Evolutionary conservation across 2,329 filamentous ascomycete species (phyloP).

Genomic region (Colletotrichum spaethianum): DNA sequence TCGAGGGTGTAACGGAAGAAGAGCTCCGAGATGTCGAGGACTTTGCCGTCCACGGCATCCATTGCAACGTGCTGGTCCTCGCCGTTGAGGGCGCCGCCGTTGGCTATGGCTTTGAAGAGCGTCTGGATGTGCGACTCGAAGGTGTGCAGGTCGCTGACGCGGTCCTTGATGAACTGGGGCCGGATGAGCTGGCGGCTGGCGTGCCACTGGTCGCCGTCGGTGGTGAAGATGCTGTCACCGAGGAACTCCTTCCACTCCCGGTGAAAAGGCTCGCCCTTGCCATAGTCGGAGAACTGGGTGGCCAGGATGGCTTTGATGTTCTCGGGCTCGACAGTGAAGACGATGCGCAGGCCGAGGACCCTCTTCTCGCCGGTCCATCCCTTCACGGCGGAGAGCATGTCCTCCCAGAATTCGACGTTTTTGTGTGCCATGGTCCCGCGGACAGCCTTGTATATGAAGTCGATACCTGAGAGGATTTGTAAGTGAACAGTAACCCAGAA

Average conservation of each 20-base stretch:
- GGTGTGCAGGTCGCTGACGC: slow-evolving; percentile 84
- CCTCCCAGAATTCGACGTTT: slow-evolving; percentile 74
- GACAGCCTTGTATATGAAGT: slow-evolving; percentile 73
- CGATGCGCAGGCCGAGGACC: slow-evolving; percentile 68
- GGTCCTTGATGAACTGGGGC: slow-evolving; percentile 89
- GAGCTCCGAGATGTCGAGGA: slow-evolving; percentile 80
- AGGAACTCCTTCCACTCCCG: slow-evolving; percentile 82
- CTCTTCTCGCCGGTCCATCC: slow-evolving; percentile 73
- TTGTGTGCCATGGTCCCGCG: slow-evolving; percentile 65
- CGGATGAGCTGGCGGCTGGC: slow-evolving; percentile 84
- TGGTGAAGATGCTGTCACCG: slow-evolving; percentile 83
- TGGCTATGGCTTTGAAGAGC: slow-evolving; percentile 78
- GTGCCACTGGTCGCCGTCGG: slow-evolving; percentile 86
- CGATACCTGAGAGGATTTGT: slow-evolving; percentile 63
- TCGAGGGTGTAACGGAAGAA: slow-evolving; percentile 91
- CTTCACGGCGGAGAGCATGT: slow-evolving; percentile 60
- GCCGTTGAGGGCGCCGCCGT: slow-evolving; percentile 69
- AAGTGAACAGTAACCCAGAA: not conserved
- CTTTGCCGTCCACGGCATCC: slow-evolving; percentile 71
- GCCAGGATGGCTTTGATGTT: slow-evolving; percentile 95
- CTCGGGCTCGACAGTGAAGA: slow-evolving; percentile 87
- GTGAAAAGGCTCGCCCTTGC: slow-evolving; percentile 84
- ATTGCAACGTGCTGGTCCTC: slow-evolving; percentile 75
- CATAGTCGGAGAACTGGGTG: slow-evolving; percentile 86
- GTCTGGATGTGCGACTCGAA: slow-evolving; percentile 85